These are phyloP conservation scores for Acer campestre DNA, from an alignment of 345 rosid species.

Conservation along the genomic window DNA sequence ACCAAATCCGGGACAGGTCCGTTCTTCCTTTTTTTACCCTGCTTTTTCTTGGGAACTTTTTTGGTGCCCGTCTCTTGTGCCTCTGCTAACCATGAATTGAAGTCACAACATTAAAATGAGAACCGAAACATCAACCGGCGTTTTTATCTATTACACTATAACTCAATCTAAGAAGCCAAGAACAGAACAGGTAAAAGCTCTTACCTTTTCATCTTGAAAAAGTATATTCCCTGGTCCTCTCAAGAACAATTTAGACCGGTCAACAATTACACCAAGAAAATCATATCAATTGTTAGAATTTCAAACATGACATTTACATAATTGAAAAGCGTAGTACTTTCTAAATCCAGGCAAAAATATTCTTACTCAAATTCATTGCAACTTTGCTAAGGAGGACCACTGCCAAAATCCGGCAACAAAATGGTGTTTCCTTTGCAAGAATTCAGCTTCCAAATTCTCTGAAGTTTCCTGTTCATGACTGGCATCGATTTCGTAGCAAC, in stretches of 20 bases:
- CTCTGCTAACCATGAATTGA: neutral
- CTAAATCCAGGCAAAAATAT: neutral
- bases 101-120: too few species aligned
- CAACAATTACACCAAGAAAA: neutral
- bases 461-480: neutral
- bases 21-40: conserved; percentile 25
- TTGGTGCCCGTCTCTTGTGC: neutral
- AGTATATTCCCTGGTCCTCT: neutral
- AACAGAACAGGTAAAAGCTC: too few species aligned
- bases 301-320: neutral
- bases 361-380: neutral
- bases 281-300: neutral
- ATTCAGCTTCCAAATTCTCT: neutral
- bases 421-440: neutral
- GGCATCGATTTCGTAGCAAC: conserved; percentile 3
- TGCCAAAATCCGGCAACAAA: conserved; percentile 9
- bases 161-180: too few species aligned
- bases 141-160: too few species aligned
- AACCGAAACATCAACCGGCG: too few species aligned
- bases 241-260: neutral
- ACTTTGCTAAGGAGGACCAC: neutral
- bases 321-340: neutral
- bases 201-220: too few species aligned
- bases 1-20: conserved; percentile 29
- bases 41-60: conserved; percentile 17